Base-by-base conservation (phyloP, 805 yeast genomes). In the Yueomyces sp. region DNA sequence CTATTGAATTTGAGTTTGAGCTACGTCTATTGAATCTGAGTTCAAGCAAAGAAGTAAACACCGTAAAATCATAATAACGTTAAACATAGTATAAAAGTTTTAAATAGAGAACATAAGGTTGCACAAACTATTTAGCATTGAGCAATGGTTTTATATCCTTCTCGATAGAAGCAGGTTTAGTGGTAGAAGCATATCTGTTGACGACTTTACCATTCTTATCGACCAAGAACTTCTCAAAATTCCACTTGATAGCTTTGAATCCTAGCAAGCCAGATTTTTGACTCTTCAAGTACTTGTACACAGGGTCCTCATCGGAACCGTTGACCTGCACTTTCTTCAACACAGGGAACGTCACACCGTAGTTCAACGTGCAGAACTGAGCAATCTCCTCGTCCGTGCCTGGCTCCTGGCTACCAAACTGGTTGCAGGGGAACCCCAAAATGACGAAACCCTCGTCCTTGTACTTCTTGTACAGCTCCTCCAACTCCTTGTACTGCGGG, bases 371-470 rank as follows among this genome's bases (percentile, higher is more conserved):
- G 64, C 96, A 86, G 67, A 83, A 84, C 40, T 70, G 62, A 19
- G 76, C 77, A 52, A 85, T 85, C 54, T 84, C 87, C 44, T 77
- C 74, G 42, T 74, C 77, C 3, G 73, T 56, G 4, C 79, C 79
- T 51, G 94, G 81, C 63, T 90, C 85, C 69, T 92, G 83, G 52
- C 75, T 67, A 32, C 84, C 90, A 59, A 87, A 87, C 60, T 86
- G 95, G 65, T 86, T 85, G 65, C 95, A 85, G 26, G 96, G 96
- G 72, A 87, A 87, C 1, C 86, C 96, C 32, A 87, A 48, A 26
- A 87, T 70, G 38, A 65, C 76, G 19, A 88, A 67, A 1, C 85
- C 94, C 47, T 70, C 53, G 41, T 70, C 75, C 42, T 72, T 64
- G 65, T 80, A 82, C 55, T 76, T 76, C 49, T 78, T 65, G 64